phyloP scores from a whole-genome alignment of 177 flowering plant species.

The Vitis hybrid region DNA sequence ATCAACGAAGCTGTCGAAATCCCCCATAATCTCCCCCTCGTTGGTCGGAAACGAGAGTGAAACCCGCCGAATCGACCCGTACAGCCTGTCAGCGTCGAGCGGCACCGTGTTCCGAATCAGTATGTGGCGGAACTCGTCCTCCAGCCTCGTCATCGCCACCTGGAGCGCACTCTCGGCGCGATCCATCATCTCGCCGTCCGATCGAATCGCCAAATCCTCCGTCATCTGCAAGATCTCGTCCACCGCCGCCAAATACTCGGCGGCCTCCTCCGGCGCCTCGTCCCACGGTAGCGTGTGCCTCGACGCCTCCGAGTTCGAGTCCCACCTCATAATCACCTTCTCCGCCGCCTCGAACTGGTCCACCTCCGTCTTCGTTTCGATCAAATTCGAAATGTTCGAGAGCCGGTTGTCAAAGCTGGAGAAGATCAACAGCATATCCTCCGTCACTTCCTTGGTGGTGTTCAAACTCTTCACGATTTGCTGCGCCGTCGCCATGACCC shows the following conservation, averaged over 20 bases:
- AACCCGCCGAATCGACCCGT: slow-evolving; percentile 50
- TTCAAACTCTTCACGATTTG: slow-evolving; percentile 50
- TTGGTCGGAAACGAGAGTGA: slow-evolving; percentile 41
- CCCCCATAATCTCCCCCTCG: slow-evolving; percentile 38
- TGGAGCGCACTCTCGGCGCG: slow-evolving; percentile 76
- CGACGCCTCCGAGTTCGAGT: slow-evolving; percentile 25
- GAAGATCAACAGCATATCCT: slow-evolving; percentile 53
- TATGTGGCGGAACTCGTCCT: slow-evolving; percentile 78
- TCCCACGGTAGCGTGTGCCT: slow-evolving; percentile 36
- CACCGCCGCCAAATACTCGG: slow-evolving; percentile 57
- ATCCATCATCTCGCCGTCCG: slow-evolving; percentile 39
- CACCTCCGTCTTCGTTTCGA: slow-evolving; percentile 19
- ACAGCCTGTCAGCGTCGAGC: slow-evolving; percentile 36
- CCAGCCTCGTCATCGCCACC: slow-evolving; percentile 74
- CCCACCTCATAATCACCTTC: slow-evolving; percentile 50
- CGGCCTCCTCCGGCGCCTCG: slow-evolving; percentile 49
- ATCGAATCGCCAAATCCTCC: slow-evolving; percentile 31
- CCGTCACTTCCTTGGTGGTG: slow-evolving; percentile 43
- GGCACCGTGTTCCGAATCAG: slow-evolving; percentile 52
- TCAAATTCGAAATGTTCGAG: slow-evolving; percentile 33
- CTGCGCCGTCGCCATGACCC: slow-evolving; percentile 55
- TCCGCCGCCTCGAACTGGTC: slow-evolving; percentile 58
- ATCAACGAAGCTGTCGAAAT: slow-evolving; percentile 40
- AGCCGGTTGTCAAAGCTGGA: slow-evolving; percentile 52
- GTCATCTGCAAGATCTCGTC: slow-evolving; percentile 55